phyloP scores from a whole-genome alignment of 192 early-diverging fungal species.

The Martensiomyces pterosporus region DNA sequence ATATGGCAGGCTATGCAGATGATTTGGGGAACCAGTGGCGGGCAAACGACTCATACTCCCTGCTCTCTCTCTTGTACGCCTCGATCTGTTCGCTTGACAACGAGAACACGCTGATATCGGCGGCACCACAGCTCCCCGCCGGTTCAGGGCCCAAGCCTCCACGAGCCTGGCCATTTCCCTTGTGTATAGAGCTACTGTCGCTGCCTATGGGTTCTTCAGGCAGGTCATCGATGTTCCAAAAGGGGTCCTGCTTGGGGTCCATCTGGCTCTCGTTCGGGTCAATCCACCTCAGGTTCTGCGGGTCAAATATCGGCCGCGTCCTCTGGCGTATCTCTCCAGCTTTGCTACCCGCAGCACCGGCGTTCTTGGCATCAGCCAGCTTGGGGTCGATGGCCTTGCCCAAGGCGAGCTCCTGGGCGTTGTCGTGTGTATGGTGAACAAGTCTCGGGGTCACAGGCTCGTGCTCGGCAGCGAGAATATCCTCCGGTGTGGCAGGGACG shows the following conservation, averaged over 20 bases:
- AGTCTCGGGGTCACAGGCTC: slow-evolving; percentile 5
- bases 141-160: no score
- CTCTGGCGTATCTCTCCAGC: no score
- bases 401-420: background rate
- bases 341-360: slow-evolving; percentile 15
- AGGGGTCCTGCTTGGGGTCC: slow-evolving; percentile 21
- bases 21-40: slow-evolving; percentile 45
- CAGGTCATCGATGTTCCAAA: slow-evolving; percentile 45
- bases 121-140: no score
- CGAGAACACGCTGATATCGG: slow-evolving; percentile 27
- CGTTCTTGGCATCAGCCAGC: slow-evolving; percentile 11
- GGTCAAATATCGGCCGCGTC: slow-evolving; percentile 41
- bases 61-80: slow-evolving; percentile 35
- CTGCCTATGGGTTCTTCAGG: slow-evolving; percentile 45
- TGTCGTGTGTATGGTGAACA: no score
- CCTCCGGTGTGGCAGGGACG: slow-evolving; percentile 20
- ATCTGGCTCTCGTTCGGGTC: slow-evolving; percentile 26
- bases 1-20: slow-evolving; percentile 17
- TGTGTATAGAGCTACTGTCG: no score
- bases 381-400: background rate
- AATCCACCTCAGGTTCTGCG: slow-evolving; percentile 46
- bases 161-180: no score
- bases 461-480: slow-evolving; percentile 10
- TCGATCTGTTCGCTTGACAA: slow-evolving; percentile 43
- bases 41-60: slow-evolving; percentile 44